Base-by-base conservation (phyloP, 371 early-diverging fungal species). In the Rhizopus stolonifer region DNA sequence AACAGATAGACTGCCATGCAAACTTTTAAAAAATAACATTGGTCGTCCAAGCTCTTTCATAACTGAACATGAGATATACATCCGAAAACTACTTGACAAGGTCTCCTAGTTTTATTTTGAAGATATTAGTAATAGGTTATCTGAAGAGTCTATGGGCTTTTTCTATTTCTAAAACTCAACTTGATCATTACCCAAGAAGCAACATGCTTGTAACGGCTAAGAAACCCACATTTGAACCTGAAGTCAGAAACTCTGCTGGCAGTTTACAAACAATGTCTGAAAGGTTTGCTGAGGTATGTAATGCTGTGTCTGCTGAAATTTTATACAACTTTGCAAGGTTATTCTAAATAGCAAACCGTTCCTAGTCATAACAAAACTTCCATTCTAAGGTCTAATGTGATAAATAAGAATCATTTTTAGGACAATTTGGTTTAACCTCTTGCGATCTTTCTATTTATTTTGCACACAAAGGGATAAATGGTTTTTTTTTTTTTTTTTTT, bases 161-260 rank as follows among this genome's bases (percentile, higher is more conserved):
- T 22, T 22, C 6, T 9, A 49, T 49, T 38, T 38, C 49, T 4
- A 49, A 49, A 23, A 33, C 39, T 21, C 49, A 49, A 49, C 18
- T 49, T 15, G 33, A 38, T 38, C 49, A 49, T 23, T 21, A 49
- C 22, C 33, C 36, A 36, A 49, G 22, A 34, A 49, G 23, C 38
- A 49, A 49, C 22, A 38, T 38, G 49, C 33, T 49, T 18, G 33
- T 49, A 15, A 33, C 34, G 5, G 38, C 33, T n/a, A 49, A 49
- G 49, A 49, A 49, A 18, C 49, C 39, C 31, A 38, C 49, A 31
- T 49, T 49, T 49, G 49, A 49, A 36, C 18, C 49, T 14, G 36
- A 49, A 29, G 31, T 10, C 10, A 29, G 31, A 29, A 29, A 29
- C 31, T 10, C 31, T 29, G 31, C n/a, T 29, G 10, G 31, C 31